A percentile compares a stretch with the other conserved stretches of the same genome.
Evolutionary conservation across 345 rosid genomes (phyloP).

Genomic region (Cardiospermum halicacabum): DNA sequence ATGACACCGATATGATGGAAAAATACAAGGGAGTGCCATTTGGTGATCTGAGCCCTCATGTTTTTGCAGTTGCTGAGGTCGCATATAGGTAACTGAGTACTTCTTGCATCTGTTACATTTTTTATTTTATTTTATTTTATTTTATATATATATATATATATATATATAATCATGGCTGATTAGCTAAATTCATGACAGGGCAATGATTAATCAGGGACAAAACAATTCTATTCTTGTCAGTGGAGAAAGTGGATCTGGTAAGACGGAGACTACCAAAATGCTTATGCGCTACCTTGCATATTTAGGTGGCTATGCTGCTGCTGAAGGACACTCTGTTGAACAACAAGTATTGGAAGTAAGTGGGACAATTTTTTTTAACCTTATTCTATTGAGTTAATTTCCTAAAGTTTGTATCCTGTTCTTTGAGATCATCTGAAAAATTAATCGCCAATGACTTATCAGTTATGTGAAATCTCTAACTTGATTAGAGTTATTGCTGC

Average conservation of each 20-base stretch:
- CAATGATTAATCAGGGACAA: constrained; percentile 69
- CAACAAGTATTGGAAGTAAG: constrained; percentile 83
- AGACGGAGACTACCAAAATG: constrained; percentile 94
- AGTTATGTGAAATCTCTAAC: not conserved
- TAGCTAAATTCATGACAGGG: constrained; percentile 38
- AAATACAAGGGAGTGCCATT: constrained; percentile 53
- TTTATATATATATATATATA: too few species aligned
- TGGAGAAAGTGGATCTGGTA: constrained; percentile 98
- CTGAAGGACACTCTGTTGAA: constrained; percentile 69
- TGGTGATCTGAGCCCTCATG: constrained; percentile 69
- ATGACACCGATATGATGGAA: constrained; percentile 55
- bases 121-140: not conserved
- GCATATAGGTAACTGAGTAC: constrained; percentile 59
- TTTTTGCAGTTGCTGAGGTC: constrained; percentile 76
- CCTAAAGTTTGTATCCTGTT: not conserved
- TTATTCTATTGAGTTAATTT: constrained; percentile 4
- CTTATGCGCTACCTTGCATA: constrained; percentile 90
- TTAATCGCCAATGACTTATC: not conserved
- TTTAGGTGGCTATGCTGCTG: constrained; percentile 64
- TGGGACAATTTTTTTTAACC: constrained; percentile 14
- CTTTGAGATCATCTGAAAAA: not conserved
- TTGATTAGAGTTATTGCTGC: not conserved
- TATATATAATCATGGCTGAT: constrained; percentile 3
- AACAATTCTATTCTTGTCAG: constrained; percentile 86
- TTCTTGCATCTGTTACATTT: not conserved